Evolutionary conservation across 495 filamentous ascomycete species (phyloP).

Genomic region (Cladorrhinum samala): DNA sequence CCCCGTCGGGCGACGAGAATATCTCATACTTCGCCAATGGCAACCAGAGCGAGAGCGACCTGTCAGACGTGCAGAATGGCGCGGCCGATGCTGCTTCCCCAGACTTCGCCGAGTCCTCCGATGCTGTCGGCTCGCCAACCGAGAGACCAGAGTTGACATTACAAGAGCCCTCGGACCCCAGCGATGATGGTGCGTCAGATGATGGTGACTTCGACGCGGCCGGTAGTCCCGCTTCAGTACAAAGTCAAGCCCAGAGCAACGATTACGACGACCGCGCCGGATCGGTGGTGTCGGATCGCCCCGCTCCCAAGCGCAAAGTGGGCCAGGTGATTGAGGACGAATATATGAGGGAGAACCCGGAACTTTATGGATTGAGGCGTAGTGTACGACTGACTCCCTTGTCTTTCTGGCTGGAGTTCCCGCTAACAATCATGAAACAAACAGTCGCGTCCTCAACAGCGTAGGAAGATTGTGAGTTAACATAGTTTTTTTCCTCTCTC

Average conservation of each 20-base stretch:
- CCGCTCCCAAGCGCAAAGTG: conserved; percentile 70
- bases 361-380: conserved; percentile 86
- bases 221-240: conserved; percentile 51
- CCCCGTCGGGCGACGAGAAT: conserved; percentile 24
- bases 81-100: conserved; percentile 20
- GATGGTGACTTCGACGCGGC: conserved; percentile 75
- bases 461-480: conserved; percentile 44
- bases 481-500: background rate
- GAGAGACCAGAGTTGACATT: conserved; percentile 52
- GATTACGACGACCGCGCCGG: conserved; percentile 54
- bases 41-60: conserved; percentile 39
- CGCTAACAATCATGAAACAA: conserved; percentile 34
- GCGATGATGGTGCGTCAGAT: conserved; percentile 66
- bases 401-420: background rate
- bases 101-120: conserved; percentile 40
- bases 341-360: conserved; percentile 85
- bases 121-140: conserved; percentile 55
- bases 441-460: conserved; percentile 47
- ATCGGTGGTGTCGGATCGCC: conserved; percentile 54
- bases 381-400: conserved; percentile 56
- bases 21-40: conserved; percentile 26
- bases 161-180: conserved; percentile 35
- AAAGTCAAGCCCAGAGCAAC: conserved; percentile 26
- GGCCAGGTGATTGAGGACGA: conserved; percentile 61
- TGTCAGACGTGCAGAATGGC: conserved; percentile 41